Conservation (phyloP, 306 rosid genomes). For the Cicer pinnatifidum region DNA sequence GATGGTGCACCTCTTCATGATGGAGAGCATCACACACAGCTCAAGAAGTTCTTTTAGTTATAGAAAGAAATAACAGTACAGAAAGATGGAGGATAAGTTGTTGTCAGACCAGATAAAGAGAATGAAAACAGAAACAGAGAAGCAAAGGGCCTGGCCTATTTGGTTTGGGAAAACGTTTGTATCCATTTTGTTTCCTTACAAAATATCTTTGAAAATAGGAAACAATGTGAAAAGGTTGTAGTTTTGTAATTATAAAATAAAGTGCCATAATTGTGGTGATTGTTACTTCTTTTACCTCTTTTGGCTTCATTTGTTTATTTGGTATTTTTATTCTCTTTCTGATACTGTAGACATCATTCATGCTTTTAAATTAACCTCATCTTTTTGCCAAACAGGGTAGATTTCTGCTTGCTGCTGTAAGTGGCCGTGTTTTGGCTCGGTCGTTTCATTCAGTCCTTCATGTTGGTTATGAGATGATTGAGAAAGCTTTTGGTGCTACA, state of each 20-base stretch:
- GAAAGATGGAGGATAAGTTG: neutral
- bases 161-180: neutral
- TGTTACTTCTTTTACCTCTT: constrained; percentile 6
- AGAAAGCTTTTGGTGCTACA: constrained; percentile 80
- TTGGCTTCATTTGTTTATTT: constrained; percentile 11
- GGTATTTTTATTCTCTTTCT: constrained; percentile 12
- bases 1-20: too few species aligned
- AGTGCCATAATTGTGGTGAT: neutral
- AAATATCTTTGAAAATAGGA: constrained; percentile 8
- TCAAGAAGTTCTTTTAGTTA: neutral
- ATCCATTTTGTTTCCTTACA: neutral
- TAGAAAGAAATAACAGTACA: neutral
- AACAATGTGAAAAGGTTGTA: neutral
- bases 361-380: constrained; percentile 38
- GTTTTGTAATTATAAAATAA: neutral
- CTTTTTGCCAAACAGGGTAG: constrained; percentile 74
- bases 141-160: neutral
- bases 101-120: neutral
- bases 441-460: constrained; percentile 94
- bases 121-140: neutral
- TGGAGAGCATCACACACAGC: neutral
- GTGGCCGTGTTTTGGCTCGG: constrained; percentile 94
- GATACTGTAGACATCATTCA: constrained; percentile 25
- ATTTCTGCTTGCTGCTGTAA: constrained; percentile 95
- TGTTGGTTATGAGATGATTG: constrained; percentile 92